Base-by-base conservation (phyloP, 2,329 filamentous ascomycete genomes). In the Neoscytalidium dimidiatum region DNA sequence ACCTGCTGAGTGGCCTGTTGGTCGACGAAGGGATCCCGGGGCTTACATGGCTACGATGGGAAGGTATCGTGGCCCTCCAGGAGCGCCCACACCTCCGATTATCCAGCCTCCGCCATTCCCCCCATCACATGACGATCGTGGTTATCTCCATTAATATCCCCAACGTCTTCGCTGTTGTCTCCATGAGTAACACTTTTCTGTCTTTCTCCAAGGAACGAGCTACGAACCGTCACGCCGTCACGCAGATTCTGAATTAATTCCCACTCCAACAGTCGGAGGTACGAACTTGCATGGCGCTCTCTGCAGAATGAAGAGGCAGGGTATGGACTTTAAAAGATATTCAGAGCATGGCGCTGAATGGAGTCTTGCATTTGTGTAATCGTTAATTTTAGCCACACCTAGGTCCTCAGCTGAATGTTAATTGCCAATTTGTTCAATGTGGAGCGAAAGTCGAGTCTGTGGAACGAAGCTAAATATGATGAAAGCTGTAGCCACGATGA, bases 21-120 rank as follows among this genome's bases (percentile, higher is more conserved):
- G 31, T 28, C 38, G 53, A 6, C 46, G 68, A 52, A 64, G 66
- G n/a, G 70, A 72, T 11, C 43, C 52, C 19, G 51, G 38, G 4
- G 69, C 69, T 21, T 67, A 67, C 33, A 68, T 69, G 44, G 67
- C 70, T 8, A 60, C 43, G 2, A 65, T 70, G 26, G 68, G 67
- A 23, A 69, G 74, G 48, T 69, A 71, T 70, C 69, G 70, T 58
- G 72, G 71, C 4, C 72, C 75, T 26, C 75, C 74, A 28, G 70
- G 74, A 19, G 76, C 73, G 38, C 75, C 76, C 26, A 74, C 73
- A 21, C 76, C 76, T 28, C 76, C 76, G 1, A 68, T 74, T 3
- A 46, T 46, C 4, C 51, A 41, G 35, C 26, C 19, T 11, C 48
- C 51, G 2, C 62, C 52, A 5, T 64, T 49, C 28, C 26, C 51